These are phyloP conservation scores for Coprinellus micaceus DNA, from an alignment of 768 basidiomycete genomes.

Conservation along the genomic window DNA sequence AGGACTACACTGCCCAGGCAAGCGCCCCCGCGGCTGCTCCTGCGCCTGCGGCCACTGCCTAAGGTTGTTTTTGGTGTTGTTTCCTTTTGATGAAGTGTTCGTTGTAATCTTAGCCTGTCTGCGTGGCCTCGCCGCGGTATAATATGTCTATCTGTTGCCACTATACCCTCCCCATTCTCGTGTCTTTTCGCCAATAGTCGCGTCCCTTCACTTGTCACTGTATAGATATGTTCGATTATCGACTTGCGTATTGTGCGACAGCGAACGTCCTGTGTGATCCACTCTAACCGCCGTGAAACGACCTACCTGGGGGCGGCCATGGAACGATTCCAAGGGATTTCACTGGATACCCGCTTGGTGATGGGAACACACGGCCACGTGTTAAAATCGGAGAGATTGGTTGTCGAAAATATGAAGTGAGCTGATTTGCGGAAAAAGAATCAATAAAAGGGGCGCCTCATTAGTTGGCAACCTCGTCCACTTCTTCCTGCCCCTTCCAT, in stretches of 20 bases:
- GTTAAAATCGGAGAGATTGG: neutral
- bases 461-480: neutral
- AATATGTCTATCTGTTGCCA: slow-evolving; percentile 3
- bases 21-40: slow-evolving; percentile 35
- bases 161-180: slow-evolving; percentile 7
- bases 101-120: neutral
- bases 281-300: no score
- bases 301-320: neutral
- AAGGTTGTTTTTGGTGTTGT: slow-evolving; percentile 17
- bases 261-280: no score
- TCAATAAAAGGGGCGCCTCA: slow-evolving; percentile 6
- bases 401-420: slow-evolving; percentile 11
- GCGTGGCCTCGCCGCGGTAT: neutral
- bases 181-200: neutral
- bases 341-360: neutral
- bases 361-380: slow-evolving; percentile 4
- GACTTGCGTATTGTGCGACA: neutral
- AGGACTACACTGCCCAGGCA: slow-evolving; percentile 66
- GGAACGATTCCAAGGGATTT: neutral
- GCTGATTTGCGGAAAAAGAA: slow-evolving; percentile 9
- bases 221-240: neutral
- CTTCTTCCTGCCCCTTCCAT: neutral
- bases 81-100: neutral
- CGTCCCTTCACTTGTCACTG: neutral
- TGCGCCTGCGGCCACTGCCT: slow-evolving; percentile 32